Evolutionary conservation across 352 stramenopile genomes (phyloP).

Genomic region (Phytophthora hibernalis): DNA sequence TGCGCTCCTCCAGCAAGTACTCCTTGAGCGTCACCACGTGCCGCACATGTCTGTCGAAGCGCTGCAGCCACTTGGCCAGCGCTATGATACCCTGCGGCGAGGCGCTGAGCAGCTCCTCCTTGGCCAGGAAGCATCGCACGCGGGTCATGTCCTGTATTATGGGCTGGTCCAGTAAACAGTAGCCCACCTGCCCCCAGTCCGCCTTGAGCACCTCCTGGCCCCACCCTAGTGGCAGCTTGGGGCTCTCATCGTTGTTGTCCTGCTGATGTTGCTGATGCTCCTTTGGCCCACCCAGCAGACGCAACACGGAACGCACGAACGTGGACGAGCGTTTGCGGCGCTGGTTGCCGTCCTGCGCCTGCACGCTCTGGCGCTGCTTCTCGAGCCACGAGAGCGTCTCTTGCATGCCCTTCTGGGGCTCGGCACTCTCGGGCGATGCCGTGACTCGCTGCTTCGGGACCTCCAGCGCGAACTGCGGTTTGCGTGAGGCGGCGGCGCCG

Average conservation of each 20-base stretch:
- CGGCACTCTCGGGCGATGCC: background rate
- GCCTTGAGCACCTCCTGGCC: slow-evolving; percentile 49
- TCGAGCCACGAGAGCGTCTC: slow-evolving; percentile 81
- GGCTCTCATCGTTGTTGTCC: slow-evolving; percentile 23
- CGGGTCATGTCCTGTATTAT: slow-evolving; percentile 68
- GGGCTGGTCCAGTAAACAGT: slow-evolving; percentile 59
- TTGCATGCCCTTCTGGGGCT: slow-evolving; percentile 48
- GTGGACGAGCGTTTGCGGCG: slow-evolving; percentile 57
- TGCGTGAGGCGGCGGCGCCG: slow-evolving; percentile 40
- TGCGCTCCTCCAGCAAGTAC: slow-evolving; percentile 70
- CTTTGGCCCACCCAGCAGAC: slow-evolving; percentile 48
- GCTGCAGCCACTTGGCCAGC: slow-evolving; percentile 66
- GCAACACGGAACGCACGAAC: slow-evolving; percentile 69
- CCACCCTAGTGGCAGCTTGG: slow-evolving; percentile 51
- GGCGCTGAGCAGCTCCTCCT: slow-evolving; percentile 56
- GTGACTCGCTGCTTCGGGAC: slow-evolving; percentile 2
- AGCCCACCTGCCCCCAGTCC: slow-evolving; percentile 63
- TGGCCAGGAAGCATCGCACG: slow-evolving; percentile 55
- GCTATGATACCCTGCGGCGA: slow-evolving; percentile 60
- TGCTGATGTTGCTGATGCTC: slow-evolving; percentile 19
- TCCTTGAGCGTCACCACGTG: slow-evolving; percentile 70
- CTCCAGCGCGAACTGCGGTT: slow-evolving; percentile 40
- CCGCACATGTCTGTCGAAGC: slow-evolving; percentile 69
- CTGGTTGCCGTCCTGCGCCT: slow-evolving; percentile 40
- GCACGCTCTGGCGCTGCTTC: slow-evolving; percentile 52